Evolutionary conservation across 371 early-diverging fungal genomes (phyloP).

Genomic region (Apophysomyces sp.): DNA sequence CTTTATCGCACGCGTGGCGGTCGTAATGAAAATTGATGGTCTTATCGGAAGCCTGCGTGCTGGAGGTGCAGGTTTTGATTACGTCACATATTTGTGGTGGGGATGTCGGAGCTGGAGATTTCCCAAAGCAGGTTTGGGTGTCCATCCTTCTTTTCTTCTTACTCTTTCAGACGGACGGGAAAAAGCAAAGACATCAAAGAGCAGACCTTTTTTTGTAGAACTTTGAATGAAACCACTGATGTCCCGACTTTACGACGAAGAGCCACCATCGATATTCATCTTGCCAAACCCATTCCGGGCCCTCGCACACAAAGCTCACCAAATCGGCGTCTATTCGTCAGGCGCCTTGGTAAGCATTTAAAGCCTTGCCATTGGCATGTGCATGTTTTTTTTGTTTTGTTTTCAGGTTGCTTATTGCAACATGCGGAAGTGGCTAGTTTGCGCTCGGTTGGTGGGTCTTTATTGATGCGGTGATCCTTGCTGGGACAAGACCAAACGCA

Average conservation of each 20-base stretch:
- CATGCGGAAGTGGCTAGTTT: constrained; percentile 46
- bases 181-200: too few relatives aligned
- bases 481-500: constrained; percentile 24
- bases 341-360: constrained; percentile 49
- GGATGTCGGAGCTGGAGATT: too few relatives aligned
- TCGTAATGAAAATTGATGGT: too few relatives aligned
- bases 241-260: constrained; percentile 35
- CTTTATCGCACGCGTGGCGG: too few relatives aligned
- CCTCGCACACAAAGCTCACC: constrained; percentile 53
- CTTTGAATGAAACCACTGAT: not conserved
- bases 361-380: not conserved
- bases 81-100: too few relatives aligned
- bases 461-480: constrained; percentile 67
- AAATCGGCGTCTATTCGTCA: constrained; percentile 50
- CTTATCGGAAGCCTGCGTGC: too few relatives aligned
- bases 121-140: too few relatives aligned
- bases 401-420: not conserved
- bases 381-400: not conserved
- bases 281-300: constrained; percentile 40
- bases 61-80: too few relatives aligned
- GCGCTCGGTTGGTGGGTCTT: constrained; percentile 87
- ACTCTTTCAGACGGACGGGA: too few relatives aligned
- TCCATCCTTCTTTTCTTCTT: too few relatives aligned
- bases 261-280: constrained; percentile 43
- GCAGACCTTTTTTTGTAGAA: too few relatives aligned